These are phyloP conservation scores for Porodaedalea pini DNA, from an alignment of 1,284 basidiomycete species.

Conservation along the genomic window DNA sequence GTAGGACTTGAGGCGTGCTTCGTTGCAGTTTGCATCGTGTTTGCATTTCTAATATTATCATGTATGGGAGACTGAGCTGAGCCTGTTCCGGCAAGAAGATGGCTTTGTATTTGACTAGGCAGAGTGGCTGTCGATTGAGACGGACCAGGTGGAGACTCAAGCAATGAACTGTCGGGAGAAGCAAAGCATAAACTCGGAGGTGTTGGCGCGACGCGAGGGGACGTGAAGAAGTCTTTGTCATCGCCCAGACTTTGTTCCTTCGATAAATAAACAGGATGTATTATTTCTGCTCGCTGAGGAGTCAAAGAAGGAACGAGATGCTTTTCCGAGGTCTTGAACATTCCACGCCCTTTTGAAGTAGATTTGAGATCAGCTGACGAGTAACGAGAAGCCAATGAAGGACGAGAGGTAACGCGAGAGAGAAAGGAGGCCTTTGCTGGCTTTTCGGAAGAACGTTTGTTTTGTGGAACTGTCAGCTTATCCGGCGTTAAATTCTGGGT, in stretches of 20 bases:
- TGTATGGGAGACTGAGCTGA: background rate
- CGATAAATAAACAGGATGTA: background rate
- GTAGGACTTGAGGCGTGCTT: background rate
- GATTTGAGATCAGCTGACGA: slow-evolving; percentile 22
- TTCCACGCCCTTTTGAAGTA: slow-evolving; percentile 3
- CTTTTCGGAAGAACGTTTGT: slow-evolving; percentile 15
- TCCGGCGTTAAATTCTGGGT: slow-evolving; percentile 10
- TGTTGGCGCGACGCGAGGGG: slow-evolving; percentile 18
- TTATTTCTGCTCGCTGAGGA: slow-evolving; percentile 4
- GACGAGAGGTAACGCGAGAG: slow-evolving; percentile 18
- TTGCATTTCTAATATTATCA: background rate
- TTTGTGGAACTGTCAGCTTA: background rate
- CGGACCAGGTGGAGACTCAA: slow-evolving; percentile 3
- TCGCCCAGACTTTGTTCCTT: slow-evolving; percentile 3
- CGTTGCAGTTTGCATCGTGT: background rate
- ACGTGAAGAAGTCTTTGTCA: slow-evolving; percentile 13
- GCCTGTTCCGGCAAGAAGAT: background rate
- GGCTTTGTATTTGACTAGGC: slow-evolving; percentile 1
- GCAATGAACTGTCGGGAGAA: slow-evolving; percentile 6
- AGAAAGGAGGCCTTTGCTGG: slow-evolving; percentile 16
- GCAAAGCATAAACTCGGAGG: slow-evolving; percentile 17
- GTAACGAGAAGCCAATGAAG: slow-evolving; percentile 17
- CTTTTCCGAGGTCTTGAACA: slow-evolving; percentile 5
- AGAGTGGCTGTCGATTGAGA: background rate
- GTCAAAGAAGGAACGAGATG: background rate